Percentiles rank a stretch among this genome's conserved stretches.
These are phyloP conservation scores for Lumnitzera littorea DNA, from an alignment of 345 rosid species.

Conservation along the genomic window DNA sequence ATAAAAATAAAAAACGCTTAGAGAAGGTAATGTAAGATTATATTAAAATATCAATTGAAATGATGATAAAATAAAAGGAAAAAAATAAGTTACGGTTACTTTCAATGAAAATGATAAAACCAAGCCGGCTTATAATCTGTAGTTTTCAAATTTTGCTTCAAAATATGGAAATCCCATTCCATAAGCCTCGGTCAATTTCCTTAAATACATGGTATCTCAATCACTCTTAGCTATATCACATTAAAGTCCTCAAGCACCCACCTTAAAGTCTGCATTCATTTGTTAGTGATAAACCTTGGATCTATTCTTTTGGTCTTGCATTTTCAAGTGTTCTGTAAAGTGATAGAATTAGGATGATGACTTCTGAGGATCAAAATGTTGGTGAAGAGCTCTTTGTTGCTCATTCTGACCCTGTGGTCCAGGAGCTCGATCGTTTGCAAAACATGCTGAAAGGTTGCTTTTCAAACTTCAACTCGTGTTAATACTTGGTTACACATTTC, in stretches of 20 bases:
- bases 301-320: conserved; percentile 1
- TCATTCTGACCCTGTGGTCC: conserved; percentile 55
- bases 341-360: conserved; percentile 24
- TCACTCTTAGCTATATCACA: conserved; percentile 3
- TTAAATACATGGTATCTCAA: conserved; percentile 32
- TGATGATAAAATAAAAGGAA: conserved; percentile 5
- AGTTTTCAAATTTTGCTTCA: conserved; percentile 48
- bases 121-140: conserved; percentile 25
- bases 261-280: background rate
- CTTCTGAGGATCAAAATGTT: conserved; percentile 24
- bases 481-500: background rate
- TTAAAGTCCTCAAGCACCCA: conserved; percentile 8
- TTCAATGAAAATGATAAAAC: conserved; percentile 13
- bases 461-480: background rate
- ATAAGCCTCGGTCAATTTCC: conserved; percentile 49
- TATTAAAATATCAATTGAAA: conserved; percentile 9
- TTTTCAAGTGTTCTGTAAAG: conserved; percentile 9
- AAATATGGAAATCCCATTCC: conserved; percentile 41
- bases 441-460: conserved; percentile 61
- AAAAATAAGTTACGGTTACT: conserved; percentile 22
- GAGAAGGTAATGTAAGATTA: background rate
- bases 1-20: no score
- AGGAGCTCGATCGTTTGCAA: conserved; percentile 57
- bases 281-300: background rate
- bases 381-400: conserved; percentile 29